Conservation (phyloP, 163 green algal genomes). For the Scenedesmus sp. region DNA sequence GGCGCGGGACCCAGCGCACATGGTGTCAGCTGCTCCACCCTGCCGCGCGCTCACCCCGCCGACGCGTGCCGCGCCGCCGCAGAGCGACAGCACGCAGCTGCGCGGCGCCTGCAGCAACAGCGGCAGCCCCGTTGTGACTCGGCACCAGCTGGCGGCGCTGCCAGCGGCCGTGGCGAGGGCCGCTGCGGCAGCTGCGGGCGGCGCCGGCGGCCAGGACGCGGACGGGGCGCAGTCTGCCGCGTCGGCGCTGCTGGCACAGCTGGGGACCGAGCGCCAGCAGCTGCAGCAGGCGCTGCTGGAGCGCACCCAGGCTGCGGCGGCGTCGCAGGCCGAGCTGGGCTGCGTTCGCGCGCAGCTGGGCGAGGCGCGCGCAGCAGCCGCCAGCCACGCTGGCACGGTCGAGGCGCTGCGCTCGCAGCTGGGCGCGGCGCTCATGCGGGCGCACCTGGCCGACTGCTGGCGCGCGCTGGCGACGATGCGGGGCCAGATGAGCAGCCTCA, state of each 20-base stretch:
- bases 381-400: background rate
- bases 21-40: no score
- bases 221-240: background rate
- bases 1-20: background rate
- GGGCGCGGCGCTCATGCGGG: background rate
- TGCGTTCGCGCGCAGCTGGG: conserved; percentile 29
- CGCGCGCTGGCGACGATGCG: conserved; percentile 9
- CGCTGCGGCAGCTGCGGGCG: no score
- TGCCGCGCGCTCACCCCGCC: no score
- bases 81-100: no score
- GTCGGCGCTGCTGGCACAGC: background rate
- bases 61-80: no score
- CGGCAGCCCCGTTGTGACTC: no score
- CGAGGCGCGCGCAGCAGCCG: background rate
- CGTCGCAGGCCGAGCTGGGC: conserved; percentile 27
- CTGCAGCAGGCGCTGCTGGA: conserved; percentile 25
- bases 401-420: conserved; percentile 21
- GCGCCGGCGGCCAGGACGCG: background rate
- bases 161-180: no score
- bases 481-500: conserved; percentile 5
- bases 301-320: background rate
- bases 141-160: no score
- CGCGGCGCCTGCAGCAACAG: no score
- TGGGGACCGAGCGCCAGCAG: conserved; percentile 5
- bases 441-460: conserved; percentile 27